phyloP scores from a whole-genome alignment of 129 eudicot genomes.

The Apium graveolens region DNA sequence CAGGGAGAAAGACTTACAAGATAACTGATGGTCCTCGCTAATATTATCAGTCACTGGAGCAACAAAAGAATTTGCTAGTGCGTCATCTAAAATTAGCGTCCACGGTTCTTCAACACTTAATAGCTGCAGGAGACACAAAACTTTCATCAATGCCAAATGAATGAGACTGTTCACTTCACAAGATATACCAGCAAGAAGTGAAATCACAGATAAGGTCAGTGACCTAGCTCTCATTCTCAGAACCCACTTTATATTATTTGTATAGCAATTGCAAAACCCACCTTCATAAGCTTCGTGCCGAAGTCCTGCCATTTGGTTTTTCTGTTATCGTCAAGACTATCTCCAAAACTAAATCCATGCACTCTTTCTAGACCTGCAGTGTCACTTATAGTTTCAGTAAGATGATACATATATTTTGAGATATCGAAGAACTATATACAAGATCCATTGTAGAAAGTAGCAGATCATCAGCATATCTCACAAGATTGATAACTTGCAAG shows the following conservation, averaged over 20 bases:
- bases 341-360: slow-evolving; percentile 94
- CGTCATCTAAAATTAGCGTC: slow-evolving; percentile 84
- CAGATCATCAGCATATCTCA: background rate
- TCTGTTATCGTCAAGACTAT: slow-evolving; percentile 66
- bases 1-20: slow-evolving; percentile 43
- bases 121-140: slow-evolving; percentile 37
- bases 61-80: slow-evolving; percentile 72
- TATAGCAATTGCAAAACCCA: slow-evolving; percentile 10
- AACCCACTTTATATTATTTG: background rate
- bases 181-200: background rate
- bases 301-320: slow-evolving; percentile 75
- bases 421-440: background rate
- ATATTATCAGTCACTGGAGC: slow-evolving; percentile 85
- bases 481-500: background rate
- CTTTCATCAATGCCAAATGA: slow-evolving; percentile 4
- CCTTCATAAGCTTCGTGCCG: slow-evolving; percentile 58
- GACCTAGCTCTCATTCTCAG: background rate
- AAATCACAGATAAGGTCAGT: background rate
- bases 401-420: background rate
- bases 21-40: slow-evolving; percentile 61
- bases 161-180: background rate
- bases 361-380: slow-evolving; percentile 80
- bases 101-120: slow-evolving; percentile 69
- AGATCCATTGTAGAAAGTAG: background rate
- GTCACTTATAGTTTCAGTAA: background rate